A percentile compares a stretch with the other conserved stretches of the same genome.
These are phyloP conservation scores for Lupinus albus DNA, from an alignment of 306 rosid species.

Conservation along the genomic window DNA sequence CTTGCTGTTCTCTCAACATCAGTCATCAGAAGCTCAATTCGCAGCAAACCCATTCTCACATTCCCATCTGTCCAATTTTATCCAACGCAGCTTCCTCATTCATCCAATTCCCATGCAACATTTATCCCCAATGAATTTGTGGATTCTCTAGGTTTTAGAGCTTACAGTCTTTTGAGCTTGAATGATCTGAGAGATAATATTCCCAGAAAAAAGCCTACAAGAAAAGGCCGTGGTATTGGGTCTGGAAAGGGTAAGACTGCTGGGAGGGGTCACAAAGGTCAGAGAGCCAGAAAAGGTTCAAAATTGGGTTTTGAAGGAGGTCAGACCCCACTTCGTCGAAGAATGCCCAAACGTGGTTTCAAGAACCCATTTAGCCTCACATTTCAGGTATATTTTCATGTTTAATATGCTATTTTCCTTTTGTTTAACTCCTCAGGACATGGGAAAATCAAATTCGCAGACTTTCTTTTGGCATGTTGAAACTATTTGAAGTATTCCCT, in stretches of 20 bases:
- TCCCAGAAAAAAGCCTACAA: constrained; percentile 85
- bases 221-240: constrained; percentile 99
- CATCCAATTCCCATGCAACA: constrained; percentile 14
- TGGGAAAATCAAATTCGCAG: constrained; percentile 3
- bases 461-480: neutral
- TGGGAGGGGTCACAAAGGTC: constrained; percentile 98
- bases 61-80: constrained; percentile 35
- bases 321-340: constrained; percentile 90
- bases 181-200: constrained; percentile 83
- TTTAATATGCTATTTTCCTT: constrained; percentile 3
- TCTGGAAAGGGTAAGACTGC: constrained; percentile 98
- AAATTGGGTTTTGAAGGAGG: constrained; percentile 96
- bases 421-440: constrained; percentile 16
- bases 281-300: constrained; percentile 78
- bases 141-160: constrained; percentile 53
- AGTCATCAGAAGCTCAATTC: constrained; percentile 40
- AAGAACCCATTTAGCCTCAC: constrained; percentile 88
- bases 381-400: constrained; percentile 65
- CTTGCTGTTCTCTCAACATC: constrained; percentile 46
- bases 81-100: constrained; percentile 33
- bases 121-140: constrained; percentile 20
- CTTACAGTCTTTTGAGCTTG: constrained; percentile 84
- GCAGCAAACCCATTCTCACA: constrained; percentile 31
- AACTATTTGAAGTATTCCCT: neutral
- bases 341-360: constrained; percentile 90